Evolutionary conservation across 2,329 filamentous ascomycete species (phyloP), one percentile per base, ranked within the genome.

Genomic region (Thyridium curvatum): DNA sequence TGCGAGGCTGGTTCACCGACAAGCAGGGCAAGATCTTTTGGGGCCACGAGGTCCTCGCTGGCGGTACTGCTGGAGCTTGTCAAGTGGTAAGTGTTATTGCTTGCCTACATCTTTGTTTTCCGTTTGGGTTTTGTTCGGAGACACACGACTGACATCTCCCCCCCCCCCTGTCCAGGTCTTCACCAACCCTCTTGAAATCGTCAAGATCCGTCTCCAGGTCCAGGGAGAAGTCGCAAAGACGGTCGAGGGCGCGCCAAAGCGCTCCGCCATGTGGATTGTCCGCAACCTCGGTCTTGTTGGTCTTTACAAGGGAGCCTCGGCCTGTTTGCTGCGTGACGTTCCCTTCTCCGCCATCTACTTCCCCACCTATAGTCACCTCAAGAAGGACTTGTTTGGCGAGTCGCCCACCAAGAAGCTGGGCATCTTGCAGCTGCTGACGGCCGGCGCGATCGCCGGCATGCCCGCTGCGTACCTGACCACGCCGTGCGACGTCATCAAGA

Each of bases 281-380:
- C 83, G 83, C 60, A 96, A 98, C 65, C 72, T 98, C 46, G 93
- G 93, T 73, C 78, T 98, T 35, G 73, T 94, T 36, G 93, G 93
- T 41, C 72, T 98, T 51, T 98, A 98, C 77, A 97, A 96, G 74
- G 93, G 93, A 45, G 93, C 91, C 15, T 88, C 83, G 33, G 93
- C 93, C 15, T 98, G 93, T 67, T 72, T 98, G 53, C 77, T 97
- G 47, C 90, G 93, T 51, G 93, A 98, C 62, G 88, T 97, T 31
- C 93, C 93, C 33, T 98, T 98, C 71, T 97, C 91, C 15, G 89
- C 88, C 53, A 98, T 98, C 58, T 98, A 98, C 72, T 98, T 98
- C 79, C 91, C 93, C 3, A 84, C 89, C 16, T 98, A 98, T 71
- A 86, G 79, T 60, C 93, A 98, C 60, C 66, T 98, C 53, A 98